Evolutionary conservation across 805 yeast genomes (phyloP), one percentile per base, ranked within the genome.

Genomic region (Saturnispora zaruensis): DNA sequence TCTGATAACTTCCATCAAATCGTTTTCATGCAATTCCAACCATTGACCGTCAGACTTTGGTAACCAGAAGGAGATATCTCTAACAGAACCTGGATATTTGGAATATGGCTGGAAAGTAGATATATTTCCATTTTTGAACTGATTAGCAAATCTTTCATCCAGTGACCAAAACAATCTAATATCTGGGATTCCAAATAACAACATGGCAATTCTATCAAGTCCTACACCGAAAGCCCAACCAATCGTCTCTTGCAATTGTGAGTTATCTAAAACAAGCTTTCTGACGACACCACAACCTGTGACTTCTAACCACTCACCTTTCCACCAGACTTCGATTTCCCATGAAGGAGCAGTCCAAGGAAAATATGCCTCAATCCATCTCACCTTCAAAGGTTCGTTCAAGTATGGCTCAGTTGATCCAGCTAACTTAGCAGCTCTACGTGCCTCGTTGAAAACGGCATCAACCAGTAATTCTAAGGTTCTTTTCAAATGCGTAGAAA

Each of bases 151-250:
- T 50, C 96, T 72, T 48, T 78, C 79, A 66, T 93, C 96, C 36
- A 67, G 59, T 1, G 96, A 76, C 99, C 99, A 93, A 66, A 93
- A 87, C 44, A 91, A 69, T 55, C 99, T 75, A 54, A 93, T 93
- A 64, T 93, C 99, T 2, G 98, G 98, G 43, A 93, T 84, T 21
- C 95, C 96, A 68, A 90, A 93, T 46, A 93, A 71, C 18, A 93
- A 70, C 99, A 93, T 93, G 34, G 99, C 98, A 51, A 91, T 79
- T 61, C 99, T 76, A 65, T 93, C 99, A 45, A 93, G 73, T 0
- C 99, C 99, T 46, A 93, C 74, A 18, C 99, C 99, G 69, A 93
- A 93, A 2, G 99, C 99, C 98, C 99, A 93, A 3, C 96, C 95
- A 42, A 91, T 73, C 23, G 81, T 77, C 52, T 79, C 75, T 23